Evolutionary conservation across 352 stramenopile species (phyloP), one percentile per base, ranked within the genome.

Genomic region (Pythium utonaiense): DNA sequence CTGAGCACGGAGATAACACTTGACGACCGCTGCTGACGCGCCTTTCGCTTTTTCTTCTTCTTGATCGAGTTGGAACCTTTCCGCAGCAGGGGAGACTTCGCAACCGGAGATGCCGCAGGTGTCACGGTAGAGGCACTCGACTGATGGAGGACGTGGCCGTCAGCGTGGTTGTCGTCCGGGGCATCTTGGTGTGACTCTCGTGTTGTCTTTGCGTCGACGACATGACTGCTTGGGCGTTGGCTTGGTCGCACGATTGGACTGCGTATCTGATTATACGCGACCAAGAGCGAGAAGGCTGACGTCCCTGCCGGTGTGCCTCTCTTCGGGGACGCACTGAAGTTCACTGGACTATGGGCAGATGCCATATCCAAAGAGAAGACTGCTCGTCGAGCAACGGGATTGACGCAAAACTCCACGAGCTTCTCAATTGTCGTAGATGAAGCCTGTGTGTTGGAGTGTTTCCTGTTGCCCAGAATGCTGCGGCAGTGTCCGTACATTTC

Each of bases 201-300:
- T n/a, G n/a, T n/a, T n/a, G n/a, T n/a, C n/a, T n/a, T n/a, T n/a
- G n/a, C n/a, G n/a, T n/a, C n/a, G n/a, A n/a, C n/a, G n/a, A n/a
- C n/a, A n/a, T n/a, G n/a, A n/a, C n/a, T n/a, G n/a, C 36, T 56
- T 10, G 40, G 53, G 14, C 71, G 70, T 21, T 71, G 78, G 67
- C 81, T 91, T 3, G 78, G 81, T 6, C 79, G 75, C 40, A 75
- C 61, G 2, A 88, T 73, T 10, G 80, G 73, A 34, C 78, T 81
- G 44, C 77, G 70, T 33, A 69, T 56, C 64, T 81, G 74, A 25
- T 64, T 66, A 40, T 83, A 73, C 16, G 78, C 77, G 4, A 83
- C 60, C 40, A 77, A 75, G 19, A 88, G 67, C 14, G 80, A 81
- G 47, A 66, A 70, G 30, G 52, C 56, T 19, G 62, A 53, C 6